Percentiles rank a stretch among this genome's conserved stretches.
phyloP scores from a whole-genome alignment of 2,329 filamentous ascomycete species.

The Trematosphaeria pertusa region DNA sequence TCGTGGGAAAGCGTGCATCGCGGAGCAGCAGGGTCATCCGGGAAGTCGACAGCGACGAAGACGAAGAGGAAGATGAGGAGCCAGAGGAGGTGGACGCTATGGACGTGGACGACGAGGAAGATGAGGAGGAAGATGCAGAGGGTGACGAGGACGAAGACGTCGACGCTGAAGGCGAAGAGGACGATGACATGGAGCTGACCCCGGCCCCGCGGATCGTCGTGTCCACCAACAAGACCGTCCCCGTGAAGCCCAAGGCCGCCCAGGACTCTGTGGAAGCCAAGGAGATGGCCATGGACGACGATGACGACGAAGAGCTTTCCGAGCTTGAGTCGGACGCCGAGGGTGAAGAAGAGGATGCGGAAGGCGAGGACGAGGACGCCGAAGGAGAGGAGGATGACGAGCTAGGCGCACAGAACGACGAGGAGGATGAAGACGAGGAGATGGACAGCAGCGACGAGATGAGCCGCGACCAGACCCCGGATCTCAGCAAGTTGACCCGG shows the following conservation, averaged over 20 bases:
- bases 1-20: slow-evolving; percentile 47
- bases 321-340: slow-evolving; percentile 50
- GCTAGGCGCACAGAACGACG: slow-evolving; percentile 40
- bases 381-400: slow-evolving; percentile 52
- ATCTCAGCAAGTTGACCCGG: slow-evolving; percentile 71
- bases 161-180: slow-evolving; percentile 41
- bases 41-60: slow-evolving; percentile 51
- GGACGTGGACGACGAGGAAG: slow-evolving; percentile 46
- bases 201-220: slow-evolving; percentile 37
- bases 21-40: slow-evolving; percentile 48
- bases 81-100: slow-evolving; percentile 41
- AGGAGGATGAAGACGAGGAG: slow-evolving; percentile 49
- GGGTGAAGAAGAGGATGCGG: slow-evolving; percentile 54
- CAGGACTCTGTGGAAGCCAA: slow-evolving; percentile 56
- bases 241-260: slow-evolving; percentile 46
- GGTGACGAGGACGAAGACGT: slow-evolving; percentile 49
- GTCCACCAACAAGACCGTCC: slow-evolving; percentile 26
- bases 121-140: slow-evolving; percentile 48
- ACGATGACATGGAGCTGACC: slow-evolving; percentile 30
- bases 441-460: slow-evolving; percentile 62
- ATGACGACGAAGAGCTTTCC: slow-evolving; percentile 53
- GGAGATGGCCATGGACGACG: slow-evolving; percentile 58
- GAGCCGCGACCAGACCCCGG: slow-evolving; percentile 65
- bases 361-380: slow-evolving; percentile 54
- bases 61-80: slow-evolving; percentile 49